Conservation (phyloP, 2,329 filamentous ascomycete species). For the Aspergillus sojae region DNA sequence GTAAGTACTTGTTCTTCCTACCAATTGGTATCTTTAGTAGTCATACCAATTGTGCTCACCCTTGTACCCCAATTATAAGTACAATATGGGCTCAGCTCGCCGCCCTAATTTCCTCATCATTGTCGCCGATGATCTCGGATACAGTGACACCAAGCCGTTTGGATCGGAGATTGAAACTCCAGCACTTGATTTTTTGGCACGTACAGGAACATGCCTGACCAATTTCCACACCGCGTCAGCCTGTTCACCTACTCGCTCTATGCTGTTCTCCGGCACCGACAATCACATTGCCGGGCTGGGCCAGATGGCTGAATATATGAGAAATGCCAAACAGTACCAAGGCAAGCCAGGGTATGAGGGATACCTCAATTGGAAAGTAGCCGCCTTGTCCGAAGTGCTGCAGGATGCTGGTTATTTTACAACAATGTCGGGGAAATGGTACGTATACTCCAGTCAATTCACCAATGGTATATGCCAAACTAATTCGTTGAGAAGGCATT, state of each 20-base stretch:
- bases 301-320: slow-evolving; percentile 60
- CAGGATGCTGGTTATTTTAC: slow-evolving; percentile 63
- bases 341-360: slow-evolving; percentile 65
- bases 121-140: slow-evolving; percentile 63
- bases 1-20: background rate
- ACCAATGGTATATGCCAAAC: background rate
- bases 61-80: background rate
- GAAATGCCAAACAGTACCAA: slow-evolving; percentile 54
- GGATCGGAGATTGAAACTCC: slow-evolving; percentile 64
- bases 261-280: slow-evolving; percentile 68
- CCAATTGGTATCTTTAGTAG: background rate
- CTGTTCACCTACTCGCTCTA: slow-evolving; percentile 67
- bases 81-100: background rate
- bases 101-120: slow-evolving; percentile 64
- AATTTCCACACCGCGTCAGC: slow-evolving; percentile 67
- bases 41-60: background rate
- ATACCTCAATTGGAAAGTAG: slow-evolving; percentile 64
- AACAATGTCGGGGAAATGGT: slow-evolving; percentile 61
- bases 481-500: slow-evolving; percentile 47
- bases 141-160: slow-evolving; percentile 61
- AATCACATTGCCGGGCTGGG: slow-evolving; percentile 59
- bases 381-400: slow-evolving; percentile 60
- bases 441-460: background rate
- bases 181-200: slow-evolving; percentile 57
- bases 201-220: slow-evolving; percentile 60